These are phyloP conservation scores for Boletellus deceptivus DNA, from an alignment of 1,284 basidiomycete species.

Conservation along the genomic window DNA sequence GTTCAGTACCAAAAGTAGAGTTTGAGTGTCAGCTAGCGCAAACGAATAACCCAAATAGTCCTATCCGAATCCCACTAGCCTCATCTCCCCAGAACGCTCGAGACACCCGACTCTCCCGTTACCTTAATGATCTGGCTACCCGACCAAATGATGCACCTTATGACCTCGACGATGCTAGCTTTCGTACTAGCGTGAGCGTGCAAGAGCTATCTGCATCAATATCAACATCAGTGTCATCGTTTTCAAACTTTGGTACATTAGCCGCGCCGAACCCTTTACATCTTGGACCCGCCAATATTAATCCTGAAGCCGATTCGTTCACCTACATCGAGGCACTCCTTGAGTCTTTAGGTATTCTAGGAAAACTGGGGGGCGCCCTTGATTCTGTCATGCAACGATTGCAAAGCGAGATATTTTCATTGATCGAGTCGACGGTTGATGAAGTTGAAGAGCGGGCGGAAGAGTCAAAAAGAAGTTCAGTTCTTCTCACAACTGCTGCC, in stretches of 20 bases:
- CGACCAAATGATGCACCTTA: slow-evolving; percentile 81
- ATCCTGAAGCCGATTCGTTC: slow-evolving; percentile 93
- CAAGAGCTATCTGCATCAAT: slow-evolving; percentile 30
- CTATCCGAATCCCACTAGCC: slow-evolving; percentile 37
- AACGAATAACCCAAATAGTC: slow-evolving; percentile 28
- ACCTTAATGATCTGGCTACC: slow-evolving; percentile 67
- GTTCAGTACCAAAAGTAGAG: slow-evolving; percentile 54
- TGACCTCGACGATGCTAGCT: slow-evolving; percentile 60
- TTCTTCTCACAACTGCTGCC: slow-evolving; percentile 33
- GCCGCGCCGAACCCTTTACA: slow-evolving; percentile 14
- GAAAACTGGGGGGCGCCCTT: slow-evolving; percentile 82
- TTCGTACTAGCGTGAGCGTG: slow-evolving; percentile 31
- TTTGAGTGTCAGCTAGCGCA: slow-evolving; percentile 50
- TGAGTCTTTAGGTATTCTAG: slow-evolving; percentile 89
- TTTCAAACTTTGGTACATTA: slow-evolving; percentile 24
- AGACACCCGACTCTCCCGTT: slow-evolving; percentile 56
- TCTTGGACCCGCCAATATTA: slow-evolving; percentile 36
- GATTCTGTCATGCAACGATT: slow-evolving; percentile 86
- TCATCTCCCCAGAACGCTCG: slow-evolving; percentile 25
- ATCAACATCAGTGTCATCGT: slow-evolving; percentile 28
- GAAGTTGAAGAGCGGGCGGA: slow-evolving; percentile 90
- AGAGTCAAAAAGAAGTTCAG: slow-evolving; percentile 59
- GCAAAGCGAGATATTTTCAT: slow-evolving; percentile 78
- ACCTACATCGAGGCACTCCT: slow-evolving; percentile 91
- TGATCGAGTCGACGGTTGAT: slow-evolving; percentile 86